Conservation (phyloP, 352 stramenopile genomes). For the Phytophthora capsici region DNA sequence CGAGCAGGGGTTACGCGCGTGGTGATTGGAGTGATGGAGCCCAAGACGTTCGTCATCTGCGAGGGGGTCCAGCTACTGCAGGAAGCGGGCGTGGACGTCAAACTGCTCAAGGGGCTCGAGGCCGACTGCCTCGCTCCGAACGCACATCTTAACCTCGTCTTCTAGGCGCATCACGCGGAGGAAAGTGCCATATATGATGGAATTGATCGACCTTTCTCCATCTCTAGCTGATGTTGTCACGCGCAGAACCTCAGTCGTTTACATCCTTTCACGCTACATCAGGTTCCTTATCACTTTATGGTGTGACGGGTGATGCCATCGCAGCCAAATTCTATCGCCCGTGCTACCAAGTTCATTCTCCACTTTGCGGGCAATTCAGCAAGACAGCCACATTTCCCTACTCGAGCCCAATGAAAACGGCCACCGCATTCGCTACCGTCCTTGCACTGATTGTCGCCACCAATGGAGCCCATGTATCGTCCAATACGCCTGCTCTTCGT, state of each 20-base stretch:
- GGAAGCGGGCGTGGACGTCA: constrained; percentile 71
- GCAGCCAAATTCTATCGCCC: neutral
- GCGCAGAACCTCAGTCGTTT: constrained; percentile 5
- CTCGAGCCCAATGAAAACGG: constrained; percentile 18
- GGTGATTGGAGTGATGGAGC: constrained; percentile 87
- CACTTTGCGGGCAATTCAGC: constrained; percentile 6
- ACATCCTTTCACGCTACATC: neutral
- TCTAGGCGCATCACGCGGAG: constrained; percentile 32
- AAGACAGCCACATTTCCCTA: neutral
- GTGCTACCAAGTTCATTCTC: constrained; percentile 2
- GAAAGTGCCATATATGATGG: neutral
- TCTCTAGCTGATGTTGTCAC: too few relatives aligned
- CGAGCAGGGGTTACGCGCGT: constrained; percentile 69
- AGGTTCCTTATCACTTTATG: too few relatives aligned
- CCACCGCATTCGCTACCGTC: constrained; percentile 15
- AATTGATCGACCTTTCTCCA: neutral
- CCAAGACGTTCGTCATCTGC: constrained; percentile 89
- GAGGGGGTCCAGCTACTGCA: constrained; percentile 77
- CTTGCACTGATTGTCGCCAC: constrained; percentile 20
- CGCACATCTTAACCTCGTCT: constrained; percentile 66
- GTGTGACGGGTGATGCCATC: constrained; percentile 8
- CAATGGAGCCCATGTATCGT: constrained; percentile 3
- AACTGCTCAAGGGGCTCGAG: constrained; percentile 75
- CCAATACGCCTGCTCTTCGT: constrained; percentile 7
- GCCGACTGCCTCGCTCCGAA: constrained; percentile 81